Base-by-base conservation (phyloP, 495 filamentous ascomycete genomes). In the Chaetomium fimeti region DNA sequence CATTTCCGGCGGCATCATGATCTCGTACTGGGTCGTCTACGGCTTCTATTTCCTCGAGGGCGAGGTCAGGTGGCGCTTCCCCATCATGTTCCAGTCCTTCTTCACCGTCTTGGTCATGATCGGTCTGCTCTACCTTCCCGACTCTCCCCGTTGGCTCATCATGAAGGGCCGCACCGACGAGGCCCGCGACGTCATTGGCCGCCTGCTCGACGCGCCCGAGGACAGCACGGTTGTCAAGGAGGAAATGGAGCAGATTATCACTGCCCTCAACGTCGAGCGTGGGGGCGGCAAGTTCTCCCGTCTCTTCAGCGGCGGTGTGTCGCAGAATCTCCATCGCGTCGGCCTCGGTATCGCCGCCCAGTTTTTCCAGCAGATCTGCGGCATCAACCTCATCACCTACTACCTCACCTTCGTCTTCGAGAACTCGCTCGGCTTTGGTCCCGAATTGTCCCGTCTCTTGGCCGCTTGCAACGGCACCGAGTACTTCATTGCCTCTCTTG, bases 381-480 rank as follows among this genome's bases (percentile, higher is more conserved):
- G 90, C 25, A 91, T 92, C 68, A 91, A 91, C 66, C 68, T 92
- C 20, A 87, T 91, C 66, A 89, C 88, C 52, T 90, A 91, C 70
- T 92, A 92, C 62, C 83, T 87, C 1, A 79, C 88, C 7, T 84
- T 85, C 5, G 85, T 92, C 55, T 85, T 89, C 66, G 79, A 86
- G 28, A 32, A 57, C 4, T 79, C 81, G 2, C 79, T 91, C 32
- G 77, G 74, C 51, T 77, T 80, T 43, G 66, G 67, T 15, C 71
- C 71, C 29, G 82, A 82, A 63, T 74, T 84, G 16, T 83, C 89
- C 2, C 83, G 87, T 42, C 78, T 92, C 22, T 79, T 92, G n/a
- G 84, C 89, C 11, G 90, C 88, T 3, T 82, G 83, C 71, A 89
- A 88, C 71, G 87, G 88, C 28, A 90, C 88, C 15, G 87, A 89